Base-by-base conservation (phyloP, 2,329 filamentous ascomycete species). In the Daldinia eschscholtzii region DNA sequence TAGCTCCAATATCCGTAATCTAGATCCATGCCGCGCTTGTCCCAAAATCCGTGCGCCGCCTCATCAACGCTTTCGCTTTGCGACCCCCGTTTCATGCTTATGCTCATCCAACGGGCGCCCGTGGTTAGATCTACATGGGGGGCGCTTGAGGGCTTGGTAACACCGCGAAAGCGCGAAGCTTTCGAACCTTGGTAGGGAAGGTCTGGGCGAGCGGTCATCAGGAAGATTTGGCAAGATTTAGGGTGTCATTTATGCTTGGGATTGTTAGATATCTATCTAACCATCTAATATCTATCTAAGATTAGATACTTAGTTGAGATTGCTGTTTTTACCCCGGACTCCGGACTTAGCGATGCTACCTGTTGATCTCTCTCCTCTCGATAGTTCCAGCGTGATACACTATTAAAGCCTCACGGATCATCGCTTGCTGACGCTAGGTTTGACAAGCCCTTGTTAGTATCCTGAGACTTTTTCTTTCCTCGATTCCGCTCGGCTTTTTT, bases 251-350 rank as follows among this genome's bases (percentile, higher is more conserved):
- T 52, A 33, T 52, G 46, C 46, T 52, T 52, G 26, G 46, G 46
- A 52, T 52, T 13, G 26, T 52, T 52, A 50, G 46, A 50, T 33
- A 35, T 9, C 33, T 9, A 35, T 35, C 33, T 35, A 35, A 9
- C 33, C 7, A 35, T 35, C 33, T 35, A 35, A 9, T 9, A 50
- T 48, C 44, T 28, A 50, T 52, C 26, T 52, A 52, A 52, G 46
- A 52, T 52, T 52, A 35, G 33, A 10, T 30, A 12, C 6, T n/a
- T n/a, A 52, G 46, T 23, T 55, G 30, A 37, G 52, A 37, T 39
- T 46, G 6, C 42, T 44, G 18, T 53, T 56, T 56, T 61, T 70
- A 70, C 64, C 65, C 67, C 68, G 68, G 68, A 70, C 68, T 70
- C 65, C 68, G 68, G 68, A 68, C 60, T 60, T 57, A 61, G 61